Base-by-base conservation (phyloP, 129 eudicot genomes). In the carrot (Daucus carota) region DNA sequence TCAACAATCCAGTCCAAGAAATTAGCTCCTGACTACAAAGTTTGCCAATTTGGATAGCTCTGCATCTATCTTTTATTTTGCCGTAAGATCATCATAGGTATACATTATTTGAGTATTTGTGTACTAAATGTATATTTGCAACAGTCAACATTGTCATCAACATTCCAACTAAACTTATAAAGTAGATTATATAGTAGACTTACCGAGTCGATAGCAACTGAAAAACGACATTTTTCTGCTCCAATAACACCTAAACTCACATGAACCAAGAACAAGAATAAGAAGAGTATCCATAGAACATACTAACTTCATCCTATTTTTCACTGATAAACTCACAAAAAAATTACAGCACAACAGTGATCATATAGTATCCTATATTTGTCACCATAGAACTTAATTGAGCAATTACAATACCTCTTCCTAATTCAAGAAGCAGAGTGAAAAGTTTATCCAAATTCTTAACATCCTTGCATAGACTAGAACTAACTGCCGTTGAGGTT, bases 141-240 rank as follows among this genome's bases (percentile, higher is more conserved):
- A n/a, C 15, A 63, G 70, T 14, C 12, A 29, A 47, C 32, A 46
- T 40, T 52, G 72, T 31, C 46, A 18, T 31, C 33, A 73, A 11
- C 57, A 70, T 71, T 20, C 28, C 76, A 43, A 76, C 6, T 70
- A 66, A 12, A 52, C 31, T 73, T 45, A 5, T 1, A 28, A 70
- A 52, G 46, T 52, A 52, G 10, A n/a, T 57, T 38, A 12, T 10
- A 33, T 42, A 52, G 70, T 45, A 40, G 46, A 66, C 77, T 84
- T 88, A 92, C 96, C 86, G 91, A 92, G 87, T 95, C 99, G 76
- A 95, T 88, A 42, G 97, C 99, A 72, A 95, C 85, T 22, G 85
- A 83, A 67, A 95, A 89, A 57, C 93, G 86, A 57, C 81, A 82
- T 84, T 95, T 91, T 74, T 89, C 92, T 43, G 86, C 90, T 26